These are phyloP conservation scores for Lophiotrema nucula DNA, from an alignment of 495 filamentous ascomycete genomes.

Conservation along the genomic window DNA sequence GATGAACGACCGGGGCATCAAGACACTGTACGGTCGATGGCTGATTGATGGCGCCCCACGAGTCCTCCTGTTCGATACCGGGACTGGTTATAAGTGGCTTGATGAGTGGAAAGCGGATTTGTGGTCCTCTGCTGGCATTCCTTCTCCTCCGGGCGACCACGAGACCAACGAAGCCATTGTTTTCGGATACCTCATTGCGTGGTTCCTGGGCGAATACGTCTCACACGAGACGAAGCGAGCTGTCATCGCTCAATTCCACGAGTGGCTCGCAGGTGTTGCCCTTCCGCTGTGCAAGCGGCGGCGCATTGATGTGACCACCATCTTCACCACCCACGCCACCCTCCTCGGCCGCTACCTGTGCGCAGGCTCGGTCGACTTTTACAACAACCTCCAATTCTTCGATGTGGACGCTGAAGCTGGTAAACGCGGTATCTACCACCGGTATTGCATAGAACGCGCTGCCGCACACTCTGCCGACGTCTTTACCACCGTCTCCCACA, in stretches of 20 bases:
- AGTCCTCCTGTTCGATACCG: conserved; percentile 91
- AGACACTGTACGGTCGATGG: conserved; percentile 92
- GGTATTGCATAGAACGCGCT: conserved; percentile 96
- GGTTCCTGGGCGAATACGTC: conserved; percentile 81
- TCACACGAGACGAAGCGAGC: conserved; percentile 80
- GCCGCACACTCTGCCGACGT: conserved; percentile 90
- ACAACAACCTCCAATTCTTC: conserved; percentile 97
- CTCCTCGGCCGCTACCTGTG: conserved; percentile 93
- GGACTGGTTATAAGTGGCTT: conserved; percentile 83
- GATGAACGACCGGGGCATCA: conserved; percentile 89
- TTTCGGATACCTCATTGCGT: conserved; percentile 95
- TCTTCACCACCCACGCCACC: conserved; percentile 97
- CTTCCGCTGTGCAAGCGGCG: conserved; percentile 88
- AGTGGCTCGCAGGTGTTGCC: conserved; percentile 97
- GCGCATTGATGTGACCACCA: conserved; percentile 94
- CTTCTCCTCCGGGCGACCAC: conserved; percentile 82
- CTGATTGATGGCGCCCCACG: conserved; percentile 94
- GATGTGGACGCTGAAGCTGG: conserved; percentile 96
- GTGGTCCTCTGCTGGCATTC: conserved; percentile 90
- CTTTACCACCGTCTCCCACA: conserved; percentile 98
- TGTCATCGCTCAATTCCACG: conserved; percentile 96
- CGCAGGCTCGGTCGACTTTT: conserved; percentile 96
- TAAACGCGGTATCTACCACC: conserved; percentile 96
- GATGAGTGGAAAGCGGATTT: conserved; percentile 98
- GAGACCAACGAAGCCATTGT: conserved; percentile 98